These are phyloP conservation scores for Candolleomyces aberdarensis DNA, from an alignment of 768 basidiomycete genomes.

Conservation along the genomic window DNA sequence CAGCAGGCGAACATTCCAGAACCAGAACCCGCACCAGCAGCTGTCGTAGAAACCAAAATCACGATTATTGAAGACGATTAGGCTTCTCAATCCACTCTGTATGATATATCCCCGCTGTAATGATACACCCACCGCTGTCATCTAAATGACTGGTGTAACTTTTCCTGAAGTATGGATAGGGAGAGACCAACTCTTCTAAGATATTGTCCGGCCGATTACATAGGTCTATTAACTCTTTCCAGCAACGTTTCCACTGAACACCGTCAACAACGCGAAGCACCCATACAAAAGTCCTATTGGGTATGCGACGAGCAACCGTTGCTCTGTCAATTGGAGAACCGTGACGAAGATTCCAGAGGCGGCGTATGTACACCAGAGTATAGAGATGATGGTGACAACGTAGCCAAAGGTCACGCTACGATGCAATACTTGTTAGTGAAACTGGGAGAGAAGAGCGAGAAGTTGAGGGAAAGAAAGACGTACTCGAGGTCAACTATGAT, in stretches of 20 bases:
- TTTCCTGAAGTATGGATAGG: too few relatives aligned
- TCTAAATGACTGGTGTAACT: too few relatives aligned
- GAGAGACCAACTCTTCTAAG: neutral
- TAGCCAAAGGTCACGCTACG: constrained; percentile 82
- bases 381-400: constrained; percentile 73
- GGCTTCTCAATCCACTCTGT: neutral
- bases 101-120: neutral
- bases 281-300: constrained; percentile 93
- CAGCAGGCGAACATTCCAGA: constrained; percentile 1
- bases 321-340: constrained; percentile 93
- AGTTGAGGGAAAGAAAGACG: constrained; percentile 27
- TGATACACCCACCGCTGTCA: neutral
- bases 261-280: constrained; percentile 89
- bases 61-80: constrained; percentile 32
- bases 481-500: constrained; percentile 88
- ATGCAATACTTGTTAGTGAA: neutral
- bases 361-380: constrained; percentile 96
- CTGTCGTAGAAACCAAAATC: constrained; percentile 21
- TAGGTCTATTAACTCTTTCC: neutral
- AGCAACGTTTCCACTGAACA: constrained; percentile 54
- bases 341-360: constrained; percentile 96
- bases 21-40: constrained; percentile 5
- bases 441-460: constrained; percentile 6
- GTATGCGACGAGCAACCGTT: constrained; percentile 93
- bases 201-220: neutral